Conservation (phyloP, 192 early-diverging fungal genomes). For the Linnemannia schmuckeri region DNA sequence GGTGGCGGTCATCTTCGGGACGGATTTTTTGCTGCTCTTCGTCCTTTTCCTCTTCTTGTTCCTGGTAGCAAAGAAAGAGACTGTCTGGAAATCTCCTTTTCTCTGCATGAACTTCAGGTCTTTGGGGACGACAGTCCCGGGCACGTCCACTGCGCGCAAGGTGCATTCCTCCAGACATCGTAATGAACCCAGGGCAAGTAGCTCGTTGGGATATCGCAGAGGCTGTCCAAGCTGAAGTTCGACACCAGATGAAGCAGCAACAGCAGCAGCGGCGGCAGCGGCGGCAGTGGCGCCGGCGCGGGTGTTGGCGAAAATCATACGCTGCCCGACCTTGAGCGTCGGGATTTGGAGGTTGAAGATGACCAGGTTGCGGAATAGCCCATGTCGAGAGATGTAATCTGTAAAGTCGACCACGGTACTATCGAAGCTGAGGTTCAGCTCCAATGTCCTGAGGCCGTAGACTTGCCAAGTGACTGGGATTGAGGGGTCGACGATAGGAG, state of each 20-base stretch:
- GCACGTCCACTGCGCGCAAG: not conserved
- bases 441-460: not conserved
- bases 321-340: not conserved
- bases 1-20: no score
- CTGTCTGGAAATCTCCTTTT: not conserved
- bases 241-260: not conserved
- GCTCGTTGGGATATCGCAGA: not conserved
- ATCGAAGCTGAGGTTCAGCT: not conserved
- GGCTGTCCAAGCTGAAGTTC: not conserved
- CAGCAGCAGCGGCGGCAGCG: no score
- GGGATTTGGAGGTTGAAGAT: not conserved
- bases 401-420: not conserved
- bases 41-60: no score
- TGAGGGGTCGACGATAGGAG: not conserved
- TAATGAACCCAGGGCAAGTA: not conserved
- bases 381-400: not conserved
- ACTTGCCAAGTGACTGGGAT: not conserved
- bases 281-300: no score
- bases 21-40: no score
- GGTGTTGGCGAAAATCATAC: not conserved
- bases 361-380: slow-evolving; percentile 4
- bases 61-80: no score
- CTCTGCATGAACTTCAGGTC: not conserved
- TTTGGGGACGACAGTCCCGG: not conserved
- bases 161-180: not conserved